phyloP scores from a whole-genome alignment of 1,284 basidiomycete genomes.

The Trichosporon inkin region DNA sequence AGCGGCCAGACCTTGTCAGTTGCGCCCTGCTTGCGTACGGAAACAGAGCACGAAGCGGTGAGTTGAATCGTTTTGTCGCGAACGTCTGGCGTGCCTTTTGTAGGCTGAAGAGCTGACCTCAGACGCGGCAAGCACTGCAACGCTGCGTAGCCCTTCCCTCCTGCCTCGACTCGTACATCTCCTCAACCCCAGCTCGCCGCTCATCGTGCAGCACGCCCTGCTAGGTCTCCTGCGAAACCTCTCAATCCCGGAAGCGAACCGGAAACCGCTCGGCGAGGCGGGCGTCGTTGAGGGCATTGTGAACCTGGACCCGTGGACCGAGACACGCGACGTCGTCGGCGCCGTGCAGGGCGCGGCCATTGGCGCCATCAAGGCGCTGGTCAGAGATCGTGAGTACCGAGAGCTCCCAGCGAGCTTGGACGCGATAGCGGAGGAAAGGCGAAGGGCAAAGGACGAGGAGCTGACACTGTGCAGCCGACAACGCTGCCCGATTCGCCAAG shows the following conservation, averaged over 20 bases:
- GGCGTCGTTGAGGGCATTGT: slow-evolving; percentile 62
- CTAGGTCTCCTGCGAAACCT: slow-evolving; percentile 79
- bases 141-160: slow-evolving; percentile 4
- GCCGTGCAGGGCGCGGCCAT: slow-evolving; percentile 83
- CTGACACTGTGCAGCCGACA: slow-evolving; percentile 11
- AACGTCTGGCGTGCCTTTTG: too few relatives aligned
- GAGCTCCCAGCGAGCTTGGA: background rate
- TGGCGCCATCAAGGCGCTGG: slow-evolving; percentile 78
- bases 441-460: background rate
- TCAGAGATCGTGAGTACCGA: slow-evolving; percentile 11
- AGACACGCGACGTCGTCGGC: slow-evolving; percentile 69
- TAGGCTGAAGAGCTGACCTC: background rate
- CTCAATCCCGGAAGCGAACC: slow-evolving; percentile 64
- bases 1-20: slow-evolving; percentile 50
- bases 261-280: slow-evolving; percentile 60
- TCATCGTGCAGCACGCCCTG: slow-evolving; percentile 78
- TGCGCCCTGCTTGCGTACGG: slow-evolving; percentile 52
- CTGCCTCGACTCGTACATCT: slow-evolving; percentile 53
- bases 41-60: slow-evolving; percentile 61
- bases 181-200: slow-evolving; percentile 56
- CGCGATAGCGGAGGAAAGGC: too few relatives aligned
- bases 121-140: slow-evolving; percentile 12
- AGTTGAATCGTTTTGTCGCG: slow-evolving; percentile 27
- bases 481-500: slow-evolving; percentile 21
- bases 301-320: slow-evolving; percentile 66